Evolutionary conservation across 768 basidiomycete species (phyloP).

Genomic region (Suillus paluster): DNA sequence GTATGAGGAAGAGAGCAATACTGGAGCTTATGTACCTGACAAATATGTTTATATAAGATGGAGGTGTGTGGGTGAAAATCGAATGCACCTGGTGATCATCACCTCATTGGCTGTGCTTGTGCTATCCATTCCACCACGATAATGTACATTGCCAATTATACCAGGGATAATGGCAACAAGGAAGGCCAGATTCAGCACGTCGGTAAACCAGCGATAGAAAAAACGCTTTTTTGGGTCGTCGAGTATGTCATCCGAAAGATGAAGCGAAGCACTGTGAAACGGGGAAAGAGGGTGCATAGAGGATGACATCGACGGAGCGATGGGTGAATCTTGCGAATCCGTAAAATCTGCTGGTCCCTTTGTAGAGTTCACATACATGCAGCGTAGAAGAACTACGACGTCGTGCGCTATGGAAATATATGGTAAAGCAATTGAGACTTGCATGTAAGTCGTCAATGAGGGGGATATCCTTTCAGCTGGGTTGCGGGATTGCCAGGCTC

Average conservation of each 20-base stretch:
- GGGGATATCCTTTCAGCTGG: conserved; percentile 15
- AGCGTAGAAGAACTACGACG: conserved; percentile 40
- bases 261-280: conserved; percentile 10
- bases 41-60: not conserved
- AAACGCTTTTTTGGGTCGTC: conserved; percentile 37
- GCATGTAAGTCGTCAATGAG: conserved; percentile 21
- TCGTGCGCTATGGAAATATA: conserved; percentile 41
- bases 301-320: conserved; percentile 21
- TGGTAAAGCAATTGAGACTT: conserved; percentile 22
- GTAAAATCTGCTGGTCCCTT: conserved; percentile 31
- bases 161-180: conserved; percentile 37
- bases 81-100: conserved; percentile 25
- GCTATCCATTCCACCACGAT: conserved; percentile 21
- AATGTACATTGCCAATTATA: conserved; percentile 31
- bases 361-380: conserved; percentile 45
- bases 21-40: conserved; percentile 34
- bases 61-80: conserved; percentile 9
- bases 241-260: conserved; percentile 7
- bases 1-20: conserved; percentile 27
- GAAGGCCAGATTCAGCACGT: conserved; percentile 30
- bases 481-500: conserved; percentile 24
- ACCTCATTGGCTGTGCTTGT: conserved; percentile 23
- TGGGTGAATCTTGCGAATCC: conserved; percentile 24
- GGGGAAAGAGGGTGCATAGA: conserved; percentile 18
- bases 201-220: conserved; percentile 34